phyloP scores from a whole-genome alignment of 805 yeast genomes.

The Candida coleopterorum region DNA sequence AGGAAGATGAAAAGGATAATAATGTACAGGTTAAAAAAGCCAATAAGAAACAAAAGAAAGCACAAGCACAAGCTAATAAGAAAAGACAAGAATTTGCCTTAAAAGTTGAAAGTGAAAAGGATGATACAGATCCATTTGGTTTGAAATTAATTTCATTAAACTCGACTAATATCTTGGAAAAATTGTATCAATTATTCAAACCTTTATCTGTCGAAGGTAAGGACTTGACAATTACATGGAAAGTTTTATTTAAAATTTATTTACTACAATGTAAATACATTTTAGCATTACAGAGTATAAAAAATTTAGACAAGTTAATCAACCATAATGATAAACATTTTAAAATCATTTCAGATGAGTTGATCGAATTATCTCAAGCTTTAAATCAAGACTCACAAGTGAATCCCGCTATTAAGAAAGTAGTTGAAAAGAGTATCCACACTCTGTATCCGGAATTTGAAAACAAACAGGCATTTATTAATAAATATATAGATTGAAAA shows the following conservation, averaged over 20 bases:
- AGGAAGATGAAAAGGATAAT: slow-evolving; percentile 13
- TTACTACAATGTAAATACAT: slow-evolving; percentile 41
- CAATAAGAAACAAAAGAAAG: slow-evolving; percentile 55
- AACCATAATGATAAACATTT: slow-evolving; percentile 18
- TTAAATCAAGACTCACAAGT: slow-evolving; percentile 31
- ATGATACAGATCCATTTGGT: slow-evolving; percentile 62
- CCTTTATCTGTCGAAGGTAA: slow-evolving; percentile 42
- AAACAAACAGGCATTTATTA: slow-evolving; percentile 10
- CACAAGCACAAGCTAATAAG: slow-evolving; percentile 44
- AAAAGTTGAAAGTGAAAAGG: slow-evolving; percentile 38
- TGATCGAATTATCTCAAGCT: slow-evolving; percentile 26
- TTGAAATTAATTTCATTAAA: slow-evolving; percentile 29
- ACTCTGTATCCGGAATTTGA: slow-evolving; percentile 31
- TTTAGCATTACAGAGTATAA: slow-evolving; percentile 41
- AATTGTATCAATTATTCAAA: slow-evolving; percentile 37
- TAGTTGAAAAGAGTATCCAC: slow-evolving; percentile 32
- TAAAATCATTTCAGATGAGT: slow-evolving; percentile 25
- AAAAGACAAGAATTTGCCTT: slow-evolving; percentile 51
- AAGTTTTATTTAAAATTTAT: slow-evolving; percentile 37
- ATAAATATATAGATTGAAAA: slow-evolving; percentile 7
- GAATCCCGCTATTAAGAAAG: slow-evolving; percentile 44
- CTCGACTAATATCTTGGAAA: slow-evolving; percentile 37
- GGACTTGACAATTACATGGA: slow-evolving; percentile 35
- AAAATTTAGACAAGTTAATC: slow-evolving; percentile 36
- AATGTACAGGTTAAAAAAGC: slow-evolving; percentile 15